These are phyloP conservation scores for Colletotrichum lini DNA, from an alignment of 2,329 filamentous ascomycete species.

Conservation along the genomic window DNA sequence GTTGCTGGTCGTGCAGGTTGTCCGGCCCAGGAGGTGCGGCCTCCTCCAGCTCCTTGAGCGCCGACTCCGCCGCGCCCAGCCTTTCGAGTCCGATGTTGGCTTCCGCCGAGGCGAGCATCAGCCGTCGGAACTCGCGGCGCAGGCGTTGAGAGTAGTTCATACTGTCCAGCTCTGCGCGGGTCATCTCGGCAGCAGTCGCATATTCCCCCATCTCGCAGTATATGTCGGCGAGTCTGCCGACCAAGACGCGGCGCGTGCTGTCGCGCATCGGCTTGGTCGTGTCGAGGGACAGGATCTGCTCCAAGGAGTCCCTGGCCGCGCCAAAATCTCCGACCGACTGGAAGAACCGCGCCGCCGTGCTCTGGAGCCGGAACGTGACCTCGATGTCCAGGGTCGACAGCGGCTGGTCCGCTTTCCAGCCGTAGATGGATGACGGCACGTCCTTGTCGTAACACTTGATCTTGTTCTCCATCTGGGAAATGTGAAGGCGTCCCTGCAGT, in stretches of 20 bases:
- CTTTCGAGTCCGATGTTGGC: slow-evolving; percentile 45
- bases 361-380: slow-evolving; percentile 52
- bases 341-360: slow-evolving; percentile 51
- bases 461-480: slow-evolving; percentile 54
- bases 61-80: slow-evolving; percentile 35
- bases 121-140: slow-evolving; percentile 45
- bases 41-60: slow-evolving; percentile 39
- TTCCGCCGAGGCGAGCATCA: slow-evolving; percentile 48
- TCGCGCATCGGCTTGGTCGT: slow-evolving; percentile 46
- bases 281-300: slow-evolving; percentile 50
- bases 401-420: slow-evolving; percentile 49
- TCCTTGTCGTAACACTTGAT: slow-evolving; percentile 51
- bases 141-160: slow-evolving; percentile 39
- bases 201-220: slow-evolving; percentile 50
- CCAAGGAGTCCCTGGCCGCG: slow-evolving; percentile 48
- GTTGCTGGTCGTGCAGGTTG: slow-evolving; percentile 51
- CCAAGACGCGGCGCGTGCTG: slow-evolving; percentile 48
- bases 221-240: slow-evolving; percentile 48
- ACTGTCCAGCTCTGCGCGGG: slow-evolving; percentile 45
- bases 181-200: slow-evolving; percentile 43
- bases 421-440: slow-evolving; percentile 49
- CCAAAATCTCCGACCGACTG: slow-evolving; percentile 52
- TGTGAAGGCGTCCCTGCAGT: slow-evolving; percentile 50
- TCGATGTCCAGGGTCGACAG: slow-evolving; percentile 52
- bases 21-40: slow-evolving; percentile 47